Percentiles rank a stretch among this genome's conserved stretches.
Evolutionary conservation across 2,329 filamentous ascomycete genomes (phyloP).

Genomic region (Dactylonectria macrodidyma): DNA sequence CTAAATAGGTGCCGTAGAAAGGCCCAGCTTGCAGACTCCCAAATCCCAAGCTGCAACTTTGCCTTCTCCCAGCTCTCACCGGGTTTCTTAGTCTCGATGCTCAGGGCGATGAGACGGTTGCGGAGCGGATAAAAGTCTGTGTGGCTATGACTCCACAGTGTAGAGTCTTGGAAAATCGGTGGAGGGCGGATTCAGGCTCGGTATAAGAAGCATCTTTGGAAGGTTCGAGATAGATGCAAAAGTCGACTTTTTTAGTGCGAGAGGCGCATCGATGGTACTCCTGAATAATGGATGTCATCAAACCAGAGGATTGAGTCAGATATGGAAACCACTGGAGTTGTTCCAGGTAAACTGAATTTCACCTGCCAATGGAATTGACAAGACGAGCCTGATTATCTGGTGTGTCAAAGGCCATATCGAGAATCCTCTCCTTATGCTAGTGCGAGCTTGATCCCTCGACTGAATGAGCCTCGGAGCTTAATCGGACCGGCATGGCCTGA

Average conservation of each 20-base stretch:
- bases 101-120: constrained; percentile 12
- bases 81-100: constrained; percentile 18
- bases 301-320: neutral
- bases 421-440: neutral
- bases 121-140: constrained; percentile 1
- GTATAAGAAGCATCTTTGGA: no score
- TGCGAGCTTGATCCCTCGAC: no score
- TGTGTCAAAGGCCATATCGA: neutral
- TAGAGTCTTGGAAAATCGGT: no score
- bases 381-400: neutral
- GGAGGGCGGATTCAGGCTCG: no score
- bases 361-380: constrained; percentile 1
- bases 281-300: neutral
- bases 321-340: neutral
- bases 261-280: neutral
- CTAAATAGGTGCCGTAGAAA: neutral
- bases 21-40: constrained; percentile 10
- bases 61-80: constrained; percentile 4
- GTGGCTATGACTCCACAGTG: constrained; percentile 2
- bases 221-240: neutral
- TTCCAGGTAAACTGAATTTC: neutral
- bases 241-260: neutral
- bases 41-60: constrained; percentile 1
- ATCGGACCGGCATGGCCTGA: no score
- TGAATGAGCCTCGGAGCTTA: no score